A percentile compares a stretch with the other conserved stretches of the same genome.
These are phyloP conservation scores for Agarophyton chilense DNA, from an alignment of 23 red algal genomes.

Conservation along the genomic window DNA sequence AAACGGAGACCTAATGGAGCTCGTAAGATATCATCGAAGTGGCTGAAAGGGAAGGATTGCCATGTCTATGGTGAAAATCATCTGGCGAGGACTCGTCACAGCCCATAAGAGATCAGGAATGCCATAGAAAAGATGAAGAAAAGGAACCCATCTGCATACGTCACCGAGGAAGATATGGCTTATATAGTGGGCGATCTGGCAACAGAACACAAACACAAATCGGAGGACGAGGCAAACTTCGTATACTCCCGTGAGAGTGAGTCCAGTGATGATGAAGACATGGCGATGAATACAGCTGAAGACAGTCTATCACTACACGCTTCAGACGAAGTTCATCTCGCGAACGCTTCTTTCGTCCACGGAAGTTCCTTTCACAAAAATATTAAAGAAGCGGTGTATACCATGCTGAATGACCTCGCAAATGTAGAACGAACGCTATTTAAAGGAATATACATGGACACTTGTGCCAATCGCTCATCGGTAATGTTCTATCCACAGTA, in stretches of 20 bases:
- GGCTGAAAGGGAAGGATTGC: background rate
- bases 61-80: constrained; percentile 43
- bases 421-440: background rate
- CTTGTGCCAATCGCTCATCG: background rate
- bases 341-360: constrained; percentile 34
- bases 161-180: background rate
- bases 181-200: background rate
- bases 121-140: background rate
- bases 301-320: background rate
- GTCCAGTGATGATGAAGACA: background rate
- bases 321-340: background rate
- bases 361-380: background rate
- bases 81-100: constrained; percentile 2
- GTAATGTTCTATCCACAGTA: constrained; percentile 1
- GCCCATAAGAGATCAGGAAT: background rate
- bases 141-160: background rate
- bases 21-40: background rate
- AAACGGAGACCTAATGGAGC: too few relatives aligned
- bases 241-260: too few relatives aligned
- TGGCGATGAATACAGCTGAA: too few relatives aligned
- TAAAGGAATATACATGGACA: background rate
- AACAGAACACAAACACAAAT: background rate
- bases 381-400: background rate
- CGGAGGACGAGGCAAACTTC: background rate
- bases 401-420: too few relatives aligned